phyloP scores from a whole-genome alignment of 1,139 yeast genomes.

The Tardiomyces digboiensis region DNA sequence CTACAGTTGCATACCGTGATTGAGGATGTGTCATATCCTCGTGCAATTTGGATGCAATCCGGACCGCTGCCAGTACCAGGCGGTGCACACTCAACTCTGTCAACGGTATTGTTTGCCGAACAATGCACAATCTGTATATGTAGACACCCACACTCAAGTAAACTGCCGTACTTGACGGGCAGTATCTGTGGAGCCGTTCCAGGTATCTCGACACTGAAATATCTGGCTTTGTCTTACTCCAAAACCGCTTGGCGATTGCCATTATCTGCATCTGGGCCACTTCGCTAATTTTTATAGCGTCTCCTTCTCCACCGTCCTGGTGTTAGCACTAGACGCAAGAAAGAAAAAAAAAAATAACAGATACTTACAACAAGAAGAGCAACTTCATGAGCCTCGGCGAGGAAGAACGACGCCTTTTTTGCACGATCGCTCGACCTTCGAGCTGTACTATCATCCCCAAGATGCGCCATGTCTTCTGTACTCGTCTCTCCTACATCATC shows the following conservation, averaged over 20 bases:
- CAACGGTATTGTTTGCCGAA: constrained; percentile 26
- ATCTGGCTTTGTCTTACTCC: constrained; percentile 29
- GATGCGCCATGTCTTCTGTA: neutral
- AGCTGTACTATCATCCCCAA: too few species aligned
- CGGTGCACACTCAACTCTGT: constrained; percentile 38
- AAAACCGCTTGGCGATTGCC: constrained; percentile 22
- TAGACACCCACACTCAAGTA: constrained; percentile 32
- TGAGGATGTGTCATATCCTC: constrained; percentile 46
- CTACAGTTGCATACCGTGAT: constrained; percentile 41
- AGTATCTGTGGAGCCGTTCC: constrained; percentile 33
- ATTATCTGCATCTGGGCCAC: neutral
- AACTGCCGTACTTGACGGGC: constrained; percentile 35
- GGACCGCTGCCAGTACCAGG: constrained; percentile 36
- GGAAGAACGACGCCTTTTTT: neutral
- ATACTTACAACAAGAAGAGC: neutral
- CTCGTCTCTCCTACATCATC: neutral
- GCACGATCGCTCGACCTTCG: neutral
- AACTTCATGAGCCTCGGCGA: neutral
- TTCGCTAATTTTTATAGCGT: neutral
- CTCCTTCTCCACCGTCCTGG: constrained; percentile 1
- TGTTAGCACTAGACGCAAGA: too few species aligned
- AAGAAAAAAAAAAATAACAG: too few species aligned
- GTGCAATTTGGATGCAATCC: constrained; percentile 40
- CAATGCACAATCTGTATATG: constrained; percentile 27
- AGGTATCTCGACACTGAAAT: constrained; percentile 30